A percentile compares a stretch with the other conserved stretches of the same genome.
These are phyloP conservation scores for Dipodascus geniculatus DNA, from an alignment of 805 yeast species.

Conservation along the genomic window DNA sequence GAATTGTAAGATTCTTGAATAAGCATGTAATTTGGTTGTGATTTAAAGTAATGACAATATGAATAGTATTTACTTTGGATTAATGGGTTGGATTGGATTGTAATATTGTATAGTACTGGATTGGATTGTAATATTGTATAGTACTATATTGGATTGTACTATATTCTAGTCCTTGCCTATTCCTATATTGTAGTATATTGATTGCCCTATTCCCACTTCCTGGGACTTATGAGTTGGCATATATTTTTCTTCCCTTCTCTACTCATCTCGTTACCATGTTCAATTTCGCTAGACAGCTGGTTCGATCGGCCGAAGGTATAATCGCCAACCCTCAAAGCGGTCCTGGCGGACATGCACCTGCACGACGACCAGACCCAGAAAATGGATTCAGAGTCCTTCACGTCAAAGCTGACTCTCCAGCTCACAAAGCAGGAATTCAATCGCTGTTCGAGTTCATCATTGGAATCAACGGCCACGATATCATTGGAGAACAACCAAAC, in stretches of 20 bases:
- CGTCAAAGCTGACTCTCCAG: conserved; percentile 36
- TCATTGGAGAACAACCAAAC: conserved; percentile 16
- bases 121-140: too few relatives aligned
- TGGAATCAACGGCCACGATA: conserved; percentile 63
- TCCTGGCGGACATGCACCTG: not conserved
- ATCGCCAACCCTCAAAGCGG: conserved; percentile 18
- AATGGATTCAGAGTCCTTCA: conserved; percentile 49
- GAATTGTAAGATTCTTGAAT: conserved; percentile 13
- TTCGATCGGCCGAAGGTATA: conserved; percentile 33
- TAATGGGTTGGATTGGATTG: too few relatives aligned
- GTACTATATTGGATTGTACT: too few relatives aligned
- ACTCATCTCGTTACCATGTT: conserved; percentile 27
- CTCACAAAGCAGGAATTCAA: conserved; percentile 48
- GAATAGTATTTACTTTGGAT: not conserved
- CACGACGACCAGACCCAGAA: conserved; percentile 6
- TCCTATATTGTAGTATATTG: too few relatives aligned
- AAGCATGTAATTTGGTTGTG: not conserved
- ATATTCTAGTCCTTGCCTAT: too few relatives aligned
- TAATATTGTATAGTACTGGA: too few relatives aligned
- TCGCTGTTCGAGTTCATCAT: conserved; percentile 81
- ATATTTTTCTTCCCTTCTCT: not conserved
- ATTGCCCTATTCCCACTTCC: too few relatives aligned
- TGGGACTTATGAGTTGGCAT: not conserved
- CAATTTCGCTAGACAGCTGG: conserved; percentile 54
- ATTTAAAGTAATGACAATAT: not conserved